Percentiles rank a stretch among this genome's conserved stretches.
These are phyloP conservation scores for Fusarium sp. DNA, from an alignment of 2,329 filamentous ascomycete genomes.

Conservation along the genomic window DNA sequence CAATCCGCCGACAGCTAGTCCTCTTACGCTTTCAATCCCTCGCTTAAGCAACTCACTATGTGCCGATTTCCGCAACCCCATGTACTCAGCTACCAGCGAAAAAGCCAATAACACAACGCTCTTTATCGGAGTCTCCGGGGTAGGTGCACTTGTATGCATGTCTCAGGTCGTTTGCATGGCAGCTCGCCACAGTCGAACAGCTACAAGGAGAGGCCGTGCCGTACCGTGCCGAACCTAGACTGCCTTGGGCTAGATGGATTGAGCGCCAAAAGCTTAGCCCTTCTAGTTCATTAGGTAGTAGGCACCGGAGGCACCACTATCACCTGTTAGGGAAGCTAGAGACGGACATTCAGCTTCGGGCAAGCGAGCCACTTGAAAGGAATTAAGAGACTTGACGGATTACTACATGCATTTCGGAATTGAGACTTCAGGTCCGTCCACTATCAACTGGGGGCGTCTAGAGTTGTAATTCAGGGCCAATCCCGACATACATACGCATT, in stretches of 20 bases:
- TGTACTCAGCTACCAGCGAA: background rate
- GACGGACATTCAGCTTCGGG: background rate
- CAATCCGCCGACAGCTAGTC: too few species aligned
- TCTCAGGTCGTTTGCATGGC: background rate
- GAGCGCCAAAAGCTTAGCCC: background rate
- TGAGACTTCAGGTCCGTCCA: background rate
- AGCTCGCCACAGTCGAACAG: background rate
- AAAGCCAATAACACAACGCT: background rate
- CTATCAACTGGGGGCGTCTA: background rate
- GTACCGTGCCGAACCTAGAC: background rate
- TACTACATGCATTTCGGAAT: background rate
- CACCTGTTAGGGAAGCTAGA: background rate
- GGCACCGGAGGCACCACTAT: background rate
- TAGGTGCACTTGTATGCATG: background rate
- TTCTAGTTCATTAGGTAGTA: background rate
- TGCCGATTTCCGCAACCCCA: background rate
- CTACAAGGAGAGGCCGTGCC: background rate
- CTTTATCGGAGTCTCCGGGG: background rate
- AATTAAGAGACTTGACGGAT: background rate
- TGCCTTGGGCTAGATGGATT: background rate
- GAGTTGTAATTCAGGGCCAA: background rate
- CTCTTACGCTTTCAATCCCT: background rate
- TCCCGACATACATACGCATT: background rate
- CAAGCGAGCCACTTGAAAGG: background rate
- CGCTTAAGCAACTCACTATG: background rate